These are phyloP conservation scores for Gastrolobium bilobum DNA, from an alignment of 306 rosid species.

Conservation along the genomic window DNA sequence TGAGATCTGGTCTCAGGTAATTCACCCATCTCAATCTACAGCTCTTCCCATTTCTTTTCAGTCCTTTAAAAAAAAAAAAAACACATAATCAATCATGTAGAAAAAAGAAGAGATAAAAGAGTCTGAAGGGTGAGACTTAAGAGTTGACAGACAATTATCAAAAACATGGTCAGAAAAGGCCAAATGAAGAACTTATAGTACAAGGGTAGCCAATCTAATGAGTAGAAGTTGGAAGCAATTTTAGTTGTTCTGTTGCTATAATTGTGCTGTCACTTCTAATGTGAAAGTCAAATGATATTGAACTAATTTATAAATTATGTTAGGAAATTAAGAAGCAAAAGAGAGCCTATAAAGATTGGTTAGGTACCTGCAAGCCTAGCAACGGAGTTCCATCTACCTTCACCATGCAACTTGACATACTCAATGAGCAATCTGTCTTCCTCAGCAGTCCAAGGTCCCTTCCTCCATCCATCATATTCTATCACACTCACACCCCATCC, in stretches of 20 bases:
- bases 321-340: conserved; percentile 20
- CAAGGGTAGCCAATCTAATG: conserved; percentile 9
- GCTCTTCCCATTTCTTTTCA: conserved; percentile 92
- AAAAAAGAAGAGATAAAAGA: background rate
- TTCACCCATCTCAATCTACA: conserved; percentile 96
- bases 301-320: background rate
- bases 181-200: conserved; percentile 4
- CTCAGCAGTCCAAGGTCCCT: conserved; percentile 98
- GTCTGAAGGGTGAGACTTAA: conserved; percentile 7
- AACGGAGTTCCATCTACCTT: conserved; percentile 99
- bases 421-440: conserved; percentile 88
- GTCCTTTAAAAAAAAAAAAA: conserved; percentile 53
- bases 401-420: conserved; percentile 89
- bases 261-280: conserved; percentile 15
- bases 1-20: conserved; percentile 85
- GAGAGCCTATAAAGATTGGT: background rate
- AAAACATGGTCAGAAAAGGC: background rate
- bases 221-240: conserved; percentile 1
- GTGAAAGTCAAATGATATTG: conserved; percentile 34
- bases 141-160: background rate
- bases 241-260: conserved; percentile 22
- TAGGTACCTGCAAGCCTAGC: conserved; percentile 82
- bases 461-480: conserved; percentile 89
- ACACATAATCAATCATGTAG: conserved; percentile 15
- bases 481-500: conserved; percentile 68